phyloP scores from a whole-genome alignment of 495 filamentous ascomycete species.

The Podospora didyma region DNA sequence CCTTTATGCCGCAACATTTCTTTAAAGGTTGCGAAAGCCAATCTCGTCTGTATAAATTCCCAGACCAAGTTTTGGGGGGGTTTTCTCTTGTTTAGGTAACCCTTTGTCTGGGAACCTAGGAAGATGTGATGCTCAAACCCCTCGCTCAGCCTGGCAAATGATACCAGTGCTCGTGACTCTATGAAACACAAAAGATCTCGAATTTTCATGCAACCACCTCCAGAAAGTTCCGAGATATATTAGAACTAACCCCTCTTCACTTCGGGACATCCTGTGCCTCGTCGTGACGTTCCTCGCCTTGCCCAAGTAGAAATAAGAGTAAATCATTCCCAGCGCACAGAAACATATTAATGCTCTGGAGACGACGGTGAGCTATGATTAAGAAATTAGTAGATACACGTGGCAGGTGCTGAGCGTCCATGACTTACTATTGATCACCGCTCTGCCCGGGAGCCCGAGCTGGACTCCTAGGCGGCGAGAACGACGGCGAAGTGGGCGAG shows the following conservation, averaged over 20 bases:
- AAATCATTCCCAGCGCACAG: not conserved
- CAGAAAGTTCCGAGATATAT: not conserved
- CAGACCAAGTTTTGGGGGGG: too few relatives aligned
- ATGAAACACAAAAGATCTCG: not conserved
- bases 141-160: too few relatives aligned
- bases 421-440: constrained; percentile 33
- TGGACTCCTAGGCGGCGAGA: constrained; percentile 42
- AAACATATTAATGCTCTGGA: constrained; percentile 27
- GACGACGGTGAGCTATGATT: constrained; percentile 30
- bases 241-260: not conserved
- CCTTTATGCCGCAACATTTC: not conserved
- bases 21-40: not conserved
- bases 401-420: too few relatives aligned
- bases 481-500: constrained; percentile 47
- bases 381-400: constrained; percentile 13
- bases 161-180: not conserved
- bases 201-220: not conserved
- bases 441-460: constrained; percentile 29
- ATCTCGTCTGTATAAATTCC: constrained; percentile 1
- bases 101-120: too few relatives aligned
- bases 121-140: too few relatives aligned
- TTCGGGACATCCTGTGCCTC: not conserved
- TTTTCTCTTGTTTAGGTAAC: too few relatives aligned
- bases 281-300: not conserved
- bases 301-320: not conserved